Conservation (phyloP, 2,329 filamentous ascomycete species). For the Colletotrichum gloeosporioides region DNA sequence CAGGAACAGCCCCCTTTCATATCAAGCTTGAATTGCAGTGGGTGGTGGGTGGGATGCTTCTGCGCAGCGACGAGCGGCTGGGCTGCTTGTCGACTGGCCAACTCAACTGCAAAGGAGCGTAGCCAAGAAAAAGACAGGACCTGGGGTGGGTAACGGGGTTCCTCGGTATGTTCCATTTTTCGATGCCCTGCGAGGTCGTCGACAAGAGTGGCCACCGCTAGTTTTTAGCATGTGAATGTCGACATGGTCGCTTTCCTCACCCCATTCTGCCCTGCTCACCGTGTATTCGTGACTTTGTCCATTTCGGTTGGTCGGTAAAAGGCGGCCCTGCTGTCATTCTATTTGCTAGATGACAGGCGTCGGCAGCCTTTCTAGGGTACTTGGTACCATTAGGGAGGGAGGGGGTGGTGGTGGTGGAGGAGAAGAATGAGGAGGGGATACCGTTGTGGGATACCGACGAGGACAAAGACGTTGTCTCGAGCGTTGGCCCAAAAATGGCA, state of each 20-base stretch:
- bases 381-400: background rate
- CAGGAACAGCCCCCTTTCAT: background rate
- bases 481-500: background rate
- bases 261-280: background rate
- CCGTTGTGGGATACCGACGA: background rate
- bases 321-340: background rate
- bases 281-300: background rate
- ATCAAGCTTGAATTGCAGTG: background rate
- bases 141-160: background rate
- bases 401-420: background rate
- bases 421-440: background rate
- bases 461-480: background rate
- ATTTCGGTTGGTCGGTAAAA: slow-evolving; percentile 14
- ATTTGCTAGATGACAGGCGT: background rate
- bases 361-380: background rate
- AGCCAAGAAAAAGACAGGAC: background rate
- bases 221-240: slow-evolving; percentile 20
- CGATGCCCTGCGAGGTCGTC: background rate
- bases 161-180: slow-evolving; percentile 10
- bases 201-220: slow-evolving; percentile 1
- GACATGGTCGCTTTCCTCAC: background rate
- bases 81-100: background rate
- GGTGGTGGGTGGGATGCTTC: background rate
- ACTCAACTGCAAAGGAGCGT: background rate
- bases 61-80: background rate